phyloP scores from a whole-genome alignment of 345 rosid species.

The Brassica carinata region DNA sequence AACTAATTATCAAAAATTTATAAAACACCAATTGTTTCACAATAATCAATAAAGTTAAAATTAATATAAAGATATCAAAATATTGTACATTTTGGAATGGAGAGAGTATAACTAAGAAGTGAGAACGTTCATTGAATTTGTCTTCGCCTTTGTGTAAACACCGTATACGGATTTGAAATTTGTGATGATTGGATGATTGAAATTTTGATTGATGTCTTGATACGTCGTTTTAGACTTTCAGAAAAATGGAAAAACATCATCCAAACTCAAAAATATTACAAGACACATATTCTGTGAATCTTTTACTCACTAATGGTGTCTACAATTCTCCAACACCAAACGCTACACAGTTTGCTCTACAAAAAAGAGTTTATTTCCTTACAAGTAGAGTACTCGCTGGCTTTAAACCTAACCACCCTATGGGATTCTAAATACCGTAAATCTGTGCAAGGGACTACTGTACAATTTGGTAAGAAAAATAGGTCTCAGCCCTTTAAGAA shows the following conservation, averaged over 20 bases:
- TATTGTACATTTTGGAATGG: neutral
- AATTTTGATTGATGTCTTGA: neutral
- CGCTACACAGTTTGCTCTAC: constrained; percentile 7
- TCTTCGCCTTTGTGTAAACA: neutral
- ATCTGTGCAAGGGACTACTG: constrained; percentile 32
- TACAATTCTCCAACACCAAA: neutral
- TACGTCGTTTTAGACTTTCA: neutral
- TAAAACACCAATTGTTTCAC: neutral
- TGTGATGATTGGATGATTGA: neutral
- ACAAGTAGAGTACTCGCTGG: constrained; percentile 10
- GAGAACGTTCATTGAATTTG: neutral
- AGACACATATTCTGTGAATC: neutral
- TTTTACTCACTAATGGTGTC: constrained; percentile 1
- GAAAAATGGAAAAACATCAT: neutral
- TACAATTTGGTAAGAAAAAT: constrained; percentile 24
- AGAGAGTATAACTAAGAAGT: neutral
- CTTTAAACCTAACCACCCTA: constrained; percentile 20
- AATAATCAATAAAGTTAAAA: neutral
- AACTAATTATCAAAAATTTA: neutral
- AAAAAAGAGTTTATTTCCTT: constrained; percentile 10
- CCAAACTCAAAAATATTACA: neutral
- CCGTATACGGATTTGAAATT: neutral
- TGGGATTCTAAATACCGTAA: constrained; percentile 25
- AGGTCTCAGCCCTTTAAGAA: constrained; percentile 65
- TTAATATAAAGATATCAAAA: neutral